These are phyloP conservation scores for Barnettozyma vustinii DNA, from an alignment of 805 yeast genomes.

Conservation along the genomic window DNA sequence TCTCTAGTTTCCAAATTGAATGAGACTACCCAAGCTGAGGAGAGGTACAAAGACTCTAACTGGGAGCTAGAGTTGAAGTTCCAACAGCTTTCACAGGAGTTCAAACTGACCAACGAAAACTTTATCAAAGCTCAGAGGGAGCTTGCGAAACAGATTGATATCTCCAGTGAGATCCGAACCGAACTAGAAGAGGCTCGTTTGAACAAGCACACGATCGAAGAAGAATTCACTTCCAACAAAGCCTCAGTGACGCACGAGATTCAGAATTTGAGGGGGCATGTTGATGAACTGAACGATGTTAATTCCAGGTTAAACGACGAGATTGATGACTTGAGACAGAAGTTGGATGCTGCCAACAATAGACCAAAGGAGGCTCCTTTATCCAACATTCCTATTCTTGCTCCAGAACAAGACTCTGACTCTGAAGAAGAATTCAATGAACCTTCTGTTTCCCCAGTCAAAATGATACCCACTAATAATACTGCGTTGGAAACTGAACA, in stretches of 20 bases:
- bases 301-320: conserved; percentile 52
- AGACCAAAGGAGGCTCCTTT: conserved; percentile 15
- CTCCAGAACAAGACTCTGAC: conserved; percentile 23
- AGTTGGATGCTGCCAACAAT: conserved; percentile 15
- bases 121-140: conserved; percentile 35
- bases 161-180: conserved; percentile 33
- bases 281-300: conserved; percentile 62
- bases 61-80: conserved; percentile 60
- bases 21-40: conserved; percentile 33
- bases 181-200: conserved; percentile 44
- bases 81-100: conserved; percentile 30
- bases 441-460: conserved; percentile 32
- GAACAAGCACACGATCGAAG: conserved; percentile 35
- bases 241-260: conserved; percentile 36
- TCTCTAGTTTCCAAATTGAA: conserved; percentile 19
- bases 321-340: conserved; percentile 24
- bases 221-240: conserved; percentile 34
- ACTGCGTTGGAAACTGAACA: conserved; percentile 60
- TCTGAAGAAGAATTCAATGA: conserved; percentile 35
- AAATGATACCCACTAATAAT: conserved; percentile 34
- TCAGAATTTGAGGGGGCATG: conserved; percentile 42
- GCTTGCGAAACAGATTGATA: conserved; percentile 34
- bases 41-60: conserved; percentile 49
- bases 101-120: conserved; percentile 35
- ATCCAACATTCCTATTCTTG: conserved; percentile 19